Evolutionary conservation across 495 filamentous ascomycete species (phyloP).

Genomic region (Penicillium cosmopolitanum): DNA sequence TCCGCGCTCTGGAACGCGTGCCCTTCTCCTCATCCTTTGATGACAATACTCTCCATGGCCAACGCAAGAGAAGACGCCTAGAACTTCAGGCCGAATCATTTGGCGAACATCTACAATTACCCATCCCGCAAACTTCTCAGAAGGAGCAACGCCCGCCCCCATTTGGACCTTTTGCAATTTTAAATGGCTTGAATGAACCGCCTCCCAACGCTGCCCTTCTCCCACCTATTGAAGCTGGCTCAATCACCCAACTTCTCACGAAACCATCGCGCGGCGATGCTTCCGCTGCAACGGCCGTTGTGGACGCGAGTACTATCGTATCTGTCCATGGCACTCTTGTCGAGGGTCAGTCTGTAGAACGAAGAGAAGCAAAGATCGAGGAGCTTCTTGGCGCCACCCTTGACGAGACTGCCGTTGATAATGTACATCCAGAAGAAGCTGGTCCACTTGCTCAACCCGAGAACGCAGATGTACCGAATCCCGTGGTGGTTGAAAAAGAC

Average conservation of each 20-base stretch:
- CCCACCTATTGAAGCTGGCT: conserved; percentile 66
- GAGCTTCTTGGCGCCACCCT: conserved; percentile 41
- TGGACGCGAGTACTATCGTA: conserved; percentile 28
- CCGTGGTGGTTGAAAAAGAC: conserved; percentile 7
- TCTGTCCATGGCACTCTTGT: conserved; percentile 22
- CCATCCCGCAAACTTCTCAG: conserved; percentile 46
- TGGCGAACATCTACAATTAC: conserved; percentile 54
- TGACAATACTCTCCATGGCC: conserved; percentile 39
- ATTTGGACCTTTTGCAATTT: conserved; percentile 62
- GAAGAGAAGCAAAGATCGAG: conserved; percentile 41
- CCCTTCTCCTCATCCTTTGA: conserved; percentile 48
- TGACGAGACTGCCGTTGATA: conserved; percentile 26
- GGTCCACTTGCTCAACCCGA: conserved; percentile 16
- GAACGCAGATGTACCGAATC: conserved; percentile 9
- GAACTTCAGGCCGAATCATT: conserved; percentile 50
- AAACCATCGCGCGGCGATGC: conserved; percentile 38
- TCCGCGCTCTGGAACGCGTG: conserved; percentile 49
- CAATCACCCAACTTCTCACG: conserved; percentile 45
- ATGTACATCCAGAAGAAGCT: conserved; percentile 18
- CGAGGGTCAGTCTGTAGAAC: conserved; percentile 37
- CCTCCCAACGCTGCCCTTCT: conserved; percentile 74
- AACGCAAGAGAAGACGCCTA: conserved; percentile 46
- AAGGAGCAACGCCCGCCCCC: conserved; percentile 53
- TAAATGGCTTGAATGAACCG: conserved; percentile 76
- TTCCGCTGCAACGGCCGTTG: conserved; percentile 5